These are phyloP conservation scores for Lunasporangiospora selenospora DNA, from an alignment of 192 early-diverging fungal genomes.

Conservation along the genomic window DNA sequence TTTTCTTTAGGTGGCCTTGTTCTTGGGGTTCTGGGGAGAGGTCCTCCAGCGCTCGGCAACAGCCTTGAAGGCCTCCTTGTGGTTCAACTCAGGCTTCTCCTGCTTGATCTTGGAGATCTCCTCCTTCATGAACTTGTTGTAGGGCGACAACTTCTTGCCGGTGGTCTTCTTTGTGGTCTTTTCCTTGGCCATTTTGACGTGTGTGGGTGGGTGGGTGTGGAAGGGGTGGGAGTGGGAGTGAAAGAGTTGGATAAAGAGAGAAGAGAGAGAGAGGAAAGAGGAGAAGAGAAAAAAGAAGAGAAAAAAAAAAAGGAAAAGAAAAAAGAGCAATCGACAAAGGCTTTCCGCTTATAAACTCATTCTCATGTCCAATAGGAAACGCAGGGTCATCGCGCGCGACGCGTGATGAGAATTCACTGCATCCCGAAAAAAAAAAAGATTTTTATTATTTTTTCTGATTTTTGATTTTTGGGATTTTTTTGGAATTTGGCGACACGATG, in stretches of 20 bases:
- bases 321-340: too few relatives aligned
- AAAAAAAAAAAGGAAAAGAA: too few relatives aligned
- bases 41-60: conserved; percentile 68
- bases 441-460: too few relatives aligned
- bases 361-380: too few relatives aligned
- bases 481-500: too few relatives aligned
- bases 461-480: too few relatives aligned
- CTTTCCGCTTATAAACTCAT: too few relatives aligned
- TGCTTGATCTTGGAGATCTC: conserved; percentile 73
- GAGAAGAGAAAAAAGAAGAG: conserved; percentile 6
- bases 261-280: background rate
- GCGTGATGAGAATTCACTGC: too few relatives aligned
- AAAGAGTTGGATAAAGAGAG: background rate
- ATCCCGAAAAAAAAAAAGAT: too few relatives aligned
- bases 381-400: too few relatives aligned
- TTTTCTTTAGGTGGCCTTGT: too few relatives aligned
- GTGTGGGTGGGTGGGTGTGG: conserved; percentile 13
- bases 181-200: conserved; percentile 56
- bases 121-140: conserved; percentile 78
- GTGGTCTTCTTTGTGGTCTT: conserved; percentile 54
- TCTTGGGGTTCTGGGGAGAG: conserved; percentile 71
- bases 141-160: conserved; percentile 57
- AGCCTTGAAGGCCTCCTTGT: conserved; percentile 74
- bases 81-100: conserved; percentile 60
- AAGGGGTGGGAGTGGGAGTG: background rate